Base-by-base conservation (phyloP, 1,284 basidiomycete genomes). In the Salmacisia buchloeana region DNA sequence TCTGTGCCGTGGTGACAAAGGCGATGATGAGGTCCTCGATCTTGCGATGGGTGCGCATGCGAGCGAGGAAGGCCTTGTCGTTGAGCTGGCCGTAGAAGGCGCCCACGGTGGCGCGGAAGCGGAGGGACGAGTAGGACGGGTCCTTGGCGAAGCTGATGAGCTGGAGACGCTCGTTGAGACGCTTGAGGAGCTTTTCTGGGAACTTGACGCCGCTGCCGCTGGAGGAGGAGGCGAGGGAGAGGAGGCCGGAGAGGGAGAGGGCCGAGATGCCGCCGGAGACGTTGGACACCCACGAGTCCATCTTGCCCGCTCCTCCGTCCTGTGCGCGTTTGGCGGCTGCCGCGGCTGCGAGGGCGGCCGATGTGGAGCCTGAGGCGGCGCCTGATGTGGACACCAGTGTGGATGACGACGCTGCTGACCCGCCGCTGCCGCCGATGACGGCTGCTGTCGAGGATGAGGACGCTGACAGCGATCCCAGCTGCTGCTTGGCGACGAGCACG, bases 11-110 rank as follows among this genome's bases (percentile, higher is more conserved):
- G 2, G 93, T 91, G 15, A 94, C 93, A 75, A 97, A 97, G 84
- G 90, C 89, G 59, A 98, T 84, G 67, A 99, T 94, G 64, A 98
- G 87, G 70, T 97, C 93, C 81, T 99, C 96, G 60, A 97, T 90
- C 82, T 94, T 96, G 56, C 96, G 85, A 75, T 92, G 94, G 80
- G 97, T 93, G 80, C 92, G 92, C 86, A 97, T 88, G 75, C 72
- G 74, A 43, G 72, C 72, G 38, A 72, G 69, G 38, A 76, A 74
- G 0, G 63, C 61, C 7, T 67, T 65, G 31, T 77, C 76, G 56
- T 72, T 72, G 64, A 73, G 73, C 10, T 73, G 74, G 59, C 77
- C 74, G 61, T 75, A 77, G 31, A 77, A 78, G 43, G 72, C 65
- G 54, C 74, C 77, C 41, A 76, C 65, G 29, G 75, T 78, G 54